Evolutionary conservation across 306 rosid genomes (phyloP).

Genomic region (Betula pendula): DNA sequence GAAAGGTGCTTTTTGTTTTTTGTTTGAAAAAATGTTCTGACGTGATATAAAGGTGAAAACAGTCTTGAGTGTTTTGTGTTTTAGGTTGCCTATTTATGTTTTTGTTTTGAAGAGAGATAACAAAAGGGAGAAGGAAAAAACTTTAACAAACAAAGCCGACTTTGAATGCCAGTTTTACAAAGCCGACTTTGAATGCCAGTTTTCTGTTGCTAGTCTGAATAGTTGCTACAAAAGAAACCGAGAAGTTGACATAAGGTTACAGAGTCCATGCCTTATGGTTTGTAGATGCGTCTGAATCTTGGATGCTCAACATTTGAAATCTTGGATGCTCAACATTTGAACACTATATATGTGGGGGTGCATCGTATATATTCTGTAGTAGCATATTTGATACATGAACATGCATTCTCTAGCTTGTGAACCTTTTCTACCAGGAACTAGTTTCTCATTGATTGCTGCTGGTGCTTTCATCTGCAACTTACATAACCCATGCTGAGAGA

Average conservation of each 20-base stretch:
- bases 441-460: neutral
- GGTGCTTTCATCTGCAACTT: constrained; percentile 14
- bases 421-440: constrained; percentile 6
- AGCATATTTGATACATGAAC: neutral
- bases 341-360: neutral
- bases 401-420: neutral
- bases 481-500: constrained; percentile 3
- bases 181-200: too few relatives aligned
- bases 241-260: neutral
- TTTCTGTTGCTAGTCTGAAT: too few relatives aligned
- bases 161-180: too few relatives aligned
- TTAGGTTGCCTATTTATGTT: too few relatives aligned
- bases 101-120: too few relatives aligned
- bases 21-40: too few relatives aligned
- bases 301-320: neutral
- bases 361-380: neutral
- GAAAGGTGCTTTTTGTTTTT: too few relatives aligned
- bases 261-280: neutral
- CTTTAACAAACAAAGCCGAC: too few relatives aligned
- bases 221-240: neutral
- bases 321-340: neutral
- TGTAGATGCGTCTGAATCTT: neutral
- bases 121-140: too few relatives aligned
- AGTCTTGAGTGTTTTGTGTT: too few relatives aligned
- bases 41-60: too few relatives aligned